Percentiles rank a stretch among this genome's conserved stretches.
Evolutionary conservation across 139 green algal genomes (phyloP).

Genomic region (Closterium sp.): DNA sequence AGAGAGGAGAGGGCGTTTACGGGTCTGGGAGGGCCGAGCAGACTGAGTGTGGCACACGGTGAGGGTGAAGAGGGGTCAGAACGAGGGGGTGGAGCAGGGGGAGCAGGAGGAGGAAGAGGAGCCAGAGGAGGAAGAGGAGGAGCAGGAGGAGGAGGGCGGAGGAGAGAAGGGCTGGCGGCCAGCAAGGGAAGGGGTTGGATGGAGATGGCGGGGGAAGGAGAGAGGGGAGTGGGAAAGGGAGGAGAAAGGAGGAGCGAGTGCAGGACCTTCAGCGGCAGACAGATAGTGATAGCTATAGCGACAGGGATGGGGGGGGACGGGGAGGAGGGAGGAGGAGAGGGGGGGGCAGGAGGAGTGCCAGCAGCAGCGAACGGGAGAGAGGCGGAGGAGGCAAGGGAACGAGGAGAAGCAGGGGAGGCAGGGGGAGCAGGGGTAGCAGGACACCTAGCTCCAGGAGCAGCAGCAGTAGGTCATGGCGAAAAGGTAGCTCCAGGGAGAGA

Average conservation of each 20-base stretch:
- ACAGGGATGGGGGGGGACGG: not conserved
- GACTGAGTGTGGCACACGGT: not conserved
- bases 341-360: not conserved
- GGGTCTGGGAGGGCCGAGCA: not conserved
- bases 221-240: not conserved
- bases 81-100: not conserved
- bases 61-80: not conserved
- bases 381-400: not conserved
- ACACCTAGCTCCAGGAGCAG: not conserved
- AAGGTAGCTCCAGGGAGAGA: not conserved
- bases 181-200: not conserved
- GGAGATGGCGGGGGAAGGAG: not conserved
- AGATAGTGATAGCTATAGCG: not conserved
- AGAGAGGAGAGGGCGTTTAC: not conserved
- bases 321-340: not conserved
- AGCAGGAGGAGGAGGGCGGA: not conserved
- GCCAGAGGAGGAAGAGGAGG: too few relatives aligned
- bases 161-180: not conserved
- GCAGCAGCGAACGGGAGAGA: not conserved
- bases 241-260: not conserved
- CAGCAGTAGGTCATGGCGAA: not conserved
- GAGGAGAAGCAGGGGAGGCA: too few relatives aligned
- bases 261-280: not conserved
- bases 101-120: too few relatives aligned
- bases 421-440: not conserved